These are phyloP conservation scores for Neurospora sp. DNA, from an alignment of 2,329 filamentous ascomycete genomes.

Conservation along the genomic window DNA sequence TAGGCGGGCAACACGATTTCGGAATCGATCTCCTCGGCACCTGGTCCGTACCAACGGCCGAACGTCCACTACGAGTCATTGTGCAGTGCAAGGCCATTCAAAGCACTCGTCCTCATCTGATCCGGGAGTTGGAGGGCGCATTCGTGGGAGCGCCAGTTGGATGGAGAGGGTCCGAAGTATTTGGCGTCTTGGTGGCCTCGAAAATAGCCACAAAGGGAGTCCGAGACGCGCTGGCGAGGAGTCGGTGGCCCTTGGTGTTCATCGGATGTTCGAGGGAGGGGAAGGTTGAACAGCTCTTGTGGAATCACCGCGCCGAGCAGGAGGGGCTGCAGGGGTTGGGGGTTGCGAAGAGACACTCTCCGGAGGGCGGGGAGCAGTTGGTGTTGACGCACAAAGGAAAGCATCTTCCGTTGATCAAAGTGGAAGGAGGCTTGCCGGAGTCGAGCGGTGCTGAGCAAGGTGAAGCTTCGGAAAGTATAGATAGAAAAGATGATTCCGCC, in stretches of 20 bases:
- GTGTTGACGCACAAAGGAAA: conserved; percentile 43
- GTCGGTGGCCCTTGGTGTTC: conserved; percentile 62
- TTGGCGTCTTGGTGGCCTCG: conserved; percentile 63
- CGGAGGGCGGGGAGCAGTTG: conserved; percentile 26
- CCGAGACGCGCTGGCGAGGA: conserved; percentile 57
- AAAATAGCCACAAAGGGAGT: conserved; percentile 69
- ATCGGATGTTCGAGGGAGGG: conserved; percentile 51
- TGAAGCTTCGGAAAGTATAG: background rate
- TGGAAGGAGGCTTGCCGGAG: background rate
- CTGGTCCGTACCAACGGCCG: conserved; percentile 48
- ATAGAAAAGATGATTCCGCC: background rate
- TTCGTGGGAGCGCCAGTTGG: conserved; percentile 63
- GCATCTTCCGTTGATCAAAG: conserved; percentile 16
- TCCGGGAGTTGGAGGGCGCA: conserved; percentile 73
- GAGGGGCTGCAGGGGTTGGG: conserved; percentile 51
- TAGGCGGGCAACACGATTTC: conserved; percentile 56
- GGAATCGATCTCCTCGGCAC: conserved; percentile 67
- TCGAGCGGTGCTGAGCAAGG: background rate
- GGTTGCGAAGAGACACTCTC: conserved; percentile 35
- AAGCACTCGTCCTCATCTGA: conserved; percentile 44
- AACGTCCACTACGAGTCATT: conserved; percentile 34
- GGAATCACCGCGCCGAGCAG: conserved; percentile 56
- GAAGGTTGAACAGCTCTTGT: conserved; percentile 55
- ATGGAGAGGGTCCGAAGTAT: conserved; percentile 54
- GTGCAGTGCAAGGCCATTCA: conserved; percentile 61